phyloP scores from a whole-genome alignment of 192 early-diverging fungal genomes.

The Entomortierella chlamydospora region DNA sequence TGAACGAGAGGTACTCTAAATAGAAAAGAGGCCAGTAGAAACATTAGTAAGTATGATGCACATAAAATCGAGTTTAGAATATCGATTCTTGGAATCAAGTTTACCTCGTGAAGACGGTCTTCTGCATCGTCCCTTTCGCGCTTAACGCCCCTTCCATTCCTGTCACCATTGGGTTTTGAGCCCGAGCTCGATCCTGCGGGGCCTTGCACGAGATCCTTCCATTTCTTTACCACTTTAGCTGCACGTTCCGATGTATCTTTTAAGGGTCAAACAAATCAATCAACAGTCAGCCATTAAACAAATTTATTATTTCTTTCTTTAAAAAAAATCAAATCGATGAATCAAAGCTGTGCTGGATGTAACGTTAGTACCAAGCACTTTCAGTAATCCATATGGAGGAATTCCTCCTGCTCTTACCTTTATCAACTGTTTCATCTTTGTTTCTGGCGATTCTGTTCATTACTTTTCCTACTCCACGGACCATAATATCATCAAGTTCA shows the following conservation, averaged over 20 bases:
- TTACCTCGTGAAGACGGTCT: constrained; percentile 7
- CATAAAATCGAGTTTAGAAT: too few species aligned
- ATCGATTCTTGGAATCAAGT: too few species aligned
- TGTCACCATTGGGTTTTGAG: not conserved
- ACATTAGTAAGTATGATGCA: too few species aligned
- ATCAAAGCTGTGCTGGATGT: too few species aligned
- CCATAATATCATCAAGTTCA: constrained; percentile 16
- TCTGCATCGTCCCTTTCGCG: not conserved
- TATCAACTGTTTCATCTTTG: constrained; percentile 2
- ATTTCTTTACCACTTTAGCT: constrained; percentile 13
- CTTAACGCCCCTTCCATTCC: not conserved
- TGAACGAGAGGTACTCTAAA: constrained; percentile 3
- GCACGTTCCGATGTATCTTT: constrained; percentile 17
- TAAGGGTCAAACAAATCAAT: too few species aligned
- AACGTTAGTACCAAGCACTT: not conserved
- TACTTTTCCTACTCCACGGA: constrained; percentile 18
- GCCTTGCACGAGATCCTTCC: constrained; percentile 4
- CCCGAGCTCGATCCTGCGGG: not conserved
- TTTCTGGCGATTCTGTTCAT: constrained; percentile 22
- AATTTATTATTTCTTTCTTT: constrained; percentile 9
- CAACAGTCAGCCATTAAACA: too few species aligned
- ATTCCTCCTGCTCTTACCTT: constrained; percentile 15
- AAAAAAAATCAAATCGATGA: not conserved
- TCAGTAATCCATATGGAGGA: not conserved
- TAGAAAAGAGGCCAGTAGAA: not conserved